phyloP scores from a whole-genome alignment of 176 grass and related monocot genomes.

The Microstegium vimineum region DNA sequence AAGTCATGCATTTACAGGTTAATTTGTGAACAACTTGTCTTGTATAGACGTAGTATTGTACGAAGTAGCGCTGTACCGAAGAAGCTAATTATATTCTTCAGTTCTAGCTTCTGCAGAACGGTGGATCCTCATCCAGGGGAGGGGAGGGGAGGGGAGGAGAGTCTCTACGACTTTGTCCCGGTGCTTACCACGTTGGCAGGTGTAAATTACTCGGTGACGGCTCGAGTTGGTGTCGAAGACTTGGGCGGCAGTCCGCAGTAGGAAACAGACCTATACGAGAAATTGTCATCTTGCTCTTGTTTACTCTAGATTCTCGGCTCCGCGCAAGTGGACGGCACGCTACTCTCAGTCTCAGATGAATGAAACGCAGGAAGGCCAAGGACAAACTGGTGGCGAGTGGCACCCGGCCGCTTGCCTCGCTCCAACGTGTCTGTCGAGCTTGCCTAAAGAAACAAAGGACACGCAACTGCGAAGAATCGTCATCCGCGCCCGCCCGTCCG shows the following conservation, averaged over 20 bases:
- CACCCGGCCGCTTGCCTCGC: not conserved
- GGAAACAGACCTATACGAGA: not conserved
- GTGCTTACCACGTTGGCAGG: not conserved
- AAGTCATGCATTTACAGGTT: too few relatives aligned
- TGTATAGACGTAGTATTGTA: too few relatives aligned
- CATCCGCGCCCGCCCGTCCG: too few relatives aligned
- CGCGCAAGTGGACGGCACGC: not conserved
- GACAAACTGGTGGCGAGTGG: not conserved
- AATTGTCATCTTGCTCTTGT: not conserved
- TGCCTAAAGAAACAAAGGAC: too few relatives aligned
- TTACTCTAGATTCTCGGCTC: conserved; percentile 17
- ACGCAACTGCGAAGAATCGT: not conserved
- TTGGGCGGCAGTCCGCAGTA: not conserved
- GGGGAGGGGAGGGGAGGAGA: too few relatives aligned
- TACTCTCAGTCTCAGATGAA: not conserved
- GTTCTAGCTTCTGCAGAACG: not conserved
- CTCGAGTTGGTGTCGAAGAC: not conserved
- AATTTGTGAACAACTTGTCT: too few relatives aligned
- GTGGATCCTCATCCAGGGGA: not conserved
- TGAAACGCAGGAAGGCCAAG: not conserved
- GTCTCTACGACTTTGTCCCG: not conserved
- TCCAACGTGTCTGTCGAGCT: too few relatives aligned
- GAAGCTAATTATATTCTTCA: not conserved
- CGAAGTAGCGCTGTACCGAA: too few relatives aligned
- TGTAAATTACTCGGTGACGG: not conserved